phyloP scores from a whole-genome alignment of 2,329 filamentous ascomycete species.

The Diaporthe sp. region DNA sequence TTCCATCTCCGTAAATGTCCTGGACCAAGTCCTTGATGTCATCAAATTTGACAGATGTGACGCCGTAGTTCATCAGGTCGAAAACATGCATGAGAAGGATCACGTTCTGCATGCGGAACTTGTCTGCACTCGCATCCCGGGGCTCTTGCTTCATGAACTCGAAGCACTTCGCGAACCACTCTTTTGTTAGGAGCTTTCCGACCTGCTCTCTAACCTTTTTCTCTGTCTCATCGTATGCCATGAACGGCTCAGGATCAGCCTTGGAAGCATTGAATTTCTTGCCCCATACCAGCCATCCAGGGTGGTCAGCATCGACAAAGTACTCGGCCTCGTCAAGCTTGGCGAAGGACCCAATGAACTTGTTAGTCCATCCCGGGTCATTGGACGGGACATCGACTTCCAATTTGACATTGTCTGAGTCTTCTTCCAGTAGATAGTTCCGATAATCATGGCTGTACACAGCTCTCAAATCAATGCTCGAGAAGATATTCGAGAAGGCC shows the following conservation, averaged over 20 bases:
- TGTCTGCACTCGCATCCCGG: constrained; percentile 82
- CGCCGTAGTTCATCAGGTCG: constrained; percentile 85
- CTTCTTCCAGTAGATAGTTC: constrained; percentile 86
- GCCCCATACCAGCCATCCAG: constrained; percentile 97
- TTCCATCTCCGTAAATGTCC: constrained; percentile 89
- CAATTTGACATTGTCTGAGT: constrained; percentile 82
- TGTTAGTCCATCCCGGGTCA: constrained; percentile 82
- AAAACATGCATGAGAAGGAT: constrained; percentile 92
- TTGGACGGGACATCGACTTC: constrained; percentile 80
- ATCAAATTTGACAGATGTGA: constrained; percentile 83
- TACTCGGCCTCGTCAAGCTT: constrained; percentile 80
- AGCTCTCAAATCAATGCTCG: constrained; percentile 88
- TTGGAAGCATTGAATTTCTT: constrained; percentile 86
- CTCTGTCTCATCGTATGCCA: constrained; percentile 85
- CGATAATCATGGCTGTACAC: constrained; percentile 89
- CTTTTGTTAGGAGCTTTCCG: constrained; percentile 81
- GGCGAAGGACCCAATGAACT: constrained; percentile 83
- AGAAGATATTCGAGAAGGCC: constrained; percentile 82
- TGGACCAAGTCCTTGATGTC: constrained; percentile 87
- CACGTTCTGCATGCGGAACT: constrained; percentile 90
- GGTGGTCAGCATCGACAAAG: constrained; percentile 91
- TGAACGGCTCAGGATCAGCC: constrained; percentile 77
- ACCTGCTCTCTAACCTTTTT: constrained; percentile 81
- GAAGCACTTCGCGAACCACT: constrained; percentile 92
- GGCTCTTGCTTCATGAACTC: constrained; percentile 97